phyloP scores from a whole-genome alignment of 2,329 filamentous ascomycete species.

The Penicillium sp. region DNA sequence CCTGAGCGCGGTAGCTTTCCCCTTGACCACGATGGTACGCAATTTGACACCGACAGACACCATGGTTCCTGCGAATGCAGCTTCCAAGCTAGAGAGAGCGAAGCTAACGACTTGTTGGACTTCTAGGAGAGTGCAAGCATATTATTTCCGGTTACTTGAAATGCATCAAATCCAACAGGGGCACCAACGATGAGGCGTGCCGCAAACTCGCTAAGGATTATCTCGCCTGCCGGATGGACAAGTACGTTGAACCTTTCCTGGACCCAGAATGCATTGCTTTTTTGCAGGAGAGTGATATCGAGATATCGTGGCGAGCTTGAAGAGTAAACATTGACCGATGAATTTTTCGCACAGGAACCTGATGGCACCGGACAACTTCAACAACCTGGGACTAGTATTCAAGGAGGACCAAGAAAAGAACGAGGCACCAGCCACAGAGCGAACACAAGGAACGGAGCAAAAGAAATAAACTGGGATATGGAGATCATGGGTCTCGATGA shows the following conservation, averaged over 20 bases:
- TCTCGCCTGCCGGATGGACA: constrained; percentile 88
- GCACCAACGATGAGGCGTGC: constrained; percentile 83
- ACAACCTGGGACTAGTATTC: constrained; percentile 78
- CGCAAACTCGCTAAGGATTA: constrained; percentile 84
- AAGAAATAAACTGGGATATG: constrained; percentile 6
- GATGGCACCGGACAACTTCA: constrained; percentile 94
- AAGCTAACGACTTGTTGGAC: constrained; percentile 3
- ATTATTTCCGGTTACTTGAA: constrained; percentile 81
- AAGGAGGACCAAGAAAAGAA: constrained; percentile 38
- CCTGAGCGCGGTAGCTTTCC: constrained; percentile 93
- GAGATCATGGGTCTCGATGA: too few relatives aligned
- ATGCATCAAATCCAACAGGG: constrained; percentile 80
- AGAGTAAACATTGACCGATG: not conserved
- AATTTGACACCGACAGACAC: not conserved
- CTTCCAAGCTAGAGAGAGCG: not conserved
- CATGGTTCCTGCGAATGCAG: not conserved
- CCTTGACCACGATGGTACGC: constrained; percentile 81
- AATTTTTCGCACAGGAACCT: constrained; percentile 63
- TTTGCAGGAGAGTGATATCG: not conserved
- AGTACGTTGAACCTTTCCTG: constrained; percentile 55
- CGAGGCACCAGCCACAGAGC: not conserved
- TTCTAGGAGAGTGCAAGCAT: constrained; percentile 81
- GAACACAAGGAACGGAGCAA: constrained; percentile 6
- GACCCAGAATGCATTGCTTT: not conserved
- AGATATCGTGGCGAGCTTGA: not conserved